Base-by-base conservation (phyloP, 2,329 filamentous ascomycete species). In the Clarireedia hainanense region DNA sequence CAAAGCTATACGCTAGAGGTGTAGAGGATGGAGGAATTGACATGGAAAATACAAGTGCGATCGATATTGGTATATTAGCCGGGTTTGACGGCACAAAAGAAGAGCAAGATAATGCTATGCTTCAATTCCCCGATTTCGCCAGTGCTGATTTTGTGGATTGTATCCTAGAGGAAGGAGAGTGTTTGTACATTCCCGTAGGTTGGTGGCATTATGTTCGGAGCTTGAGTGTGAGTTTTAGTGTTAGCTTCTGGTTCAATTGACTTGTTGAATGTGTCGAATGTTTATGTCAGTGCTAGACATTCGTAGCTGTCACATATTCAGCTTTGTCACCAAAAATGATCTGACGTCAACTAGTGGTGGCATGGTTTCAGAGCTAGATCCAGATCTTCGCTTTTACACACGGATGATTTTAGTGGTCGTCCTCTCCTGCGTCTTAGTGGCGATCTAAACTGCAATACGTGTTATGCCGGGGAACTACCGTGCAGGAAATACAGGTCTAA, bases 131-230 rank as follows among this genome's bases (percentile, higher is more conserved):
- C 1, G 20, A 55, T 1, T 65, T 62, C 39, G 46, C 45, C 5
- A 58, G 59, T 2, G 64, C 62, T 15, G 51, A 58, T 9, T 67
- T 75, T 67, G 72, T 88, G 36, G 94, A 99, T 66, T 85, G 85
- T 55, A 79, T 97, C 1, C 73, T 99, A 5, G 81, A 79, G 30
- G 86, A 88, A 0, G 94, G 92, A 0, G 91, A 99, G 52, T 87
- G 84, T 61, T 69, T 99, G 52, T 94, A 96, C 68, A 89, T 99
- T 52, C 94, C 94, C 0, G 79, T 89, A 5, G 94, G 92, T 0
- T 99, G 94, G 92, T 99, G 94, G 94, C 94, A 99, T 75, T 97
- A 96, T 71, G 89, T 97, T 3, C 79, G 88, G 58, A 90, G 90
- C 50, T 69, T 97, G 65, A 90, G 83, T 56, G 82, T 89, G 20